Conservation (phyloP, 2,329 filamentous ascomycete genomes). For the Knufia fluminis region DNA sequence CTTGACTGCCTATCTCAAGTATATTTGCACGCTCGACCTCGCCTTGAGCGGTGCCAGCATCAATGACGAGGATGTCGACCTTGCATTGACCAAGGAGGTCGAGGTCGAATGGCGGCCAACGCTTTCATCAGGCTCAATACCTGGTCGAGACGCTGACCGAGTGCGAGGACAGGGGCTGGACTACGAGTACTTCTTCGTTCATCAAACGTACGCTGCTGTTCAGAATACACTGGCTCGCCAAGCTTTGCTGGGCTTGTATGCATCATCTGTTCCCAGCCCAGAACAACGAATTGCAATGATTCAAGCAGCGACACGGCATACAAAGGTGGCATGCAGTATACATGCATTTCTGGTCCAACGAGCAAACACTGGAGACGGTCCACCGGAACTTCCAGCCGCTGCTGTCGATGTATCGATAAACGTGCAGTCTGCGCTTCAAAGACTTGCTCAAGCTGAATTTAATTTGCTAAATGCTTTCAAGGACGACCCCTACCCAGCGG, state of each 20-base stretch:
- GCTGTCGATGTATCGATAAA: constrained; percentile 38
- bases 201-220: constrained; percentile 68
- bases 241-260: constrained; percentile 65
- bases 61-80: constrained; percentile 54
- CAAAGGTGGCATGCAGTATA: constrained; percentile 69
- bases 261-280: constrained; percentile 49
- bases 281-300: constrained; percentile 64
- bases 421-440: constrained; percentile 35
- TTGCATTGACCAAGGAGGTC: constrained; percentile 59
- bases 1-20: constrained; percentile 71
- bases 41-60: constrained; percentile 53
- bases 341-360: constrained; percentile 54
- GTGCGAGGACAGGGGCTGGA: constrained; percentile 64
- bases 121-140: constrained; percentile 51
- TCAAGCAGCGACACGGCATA: constrained; percentile 62
- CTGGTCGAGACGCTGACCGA: constrained; percentile 56
- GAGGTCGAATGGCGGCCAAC: constrained; percentile 74
- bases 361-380: constrained; percentile 41
- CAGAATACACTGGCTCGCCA: constrained; percentile 64
- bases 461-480: constrained; percentile 85
- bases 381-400: constrained; percentile 17
- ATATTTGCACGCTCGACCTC: constrained; percentile 66
- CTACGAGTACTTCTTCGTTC: constrained; percentile 70
- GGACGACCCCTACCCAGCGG: constrained; percentile 83
- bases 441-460: constrained; percentile 71